A percentile compares a stretch with the other conserved stretches of the same genome.
These are phyloP conservation scores for Macrocybe gigantea DNA, from an alignment of 768 basidiomycete species.

Conservation along the genomic window DNA sequence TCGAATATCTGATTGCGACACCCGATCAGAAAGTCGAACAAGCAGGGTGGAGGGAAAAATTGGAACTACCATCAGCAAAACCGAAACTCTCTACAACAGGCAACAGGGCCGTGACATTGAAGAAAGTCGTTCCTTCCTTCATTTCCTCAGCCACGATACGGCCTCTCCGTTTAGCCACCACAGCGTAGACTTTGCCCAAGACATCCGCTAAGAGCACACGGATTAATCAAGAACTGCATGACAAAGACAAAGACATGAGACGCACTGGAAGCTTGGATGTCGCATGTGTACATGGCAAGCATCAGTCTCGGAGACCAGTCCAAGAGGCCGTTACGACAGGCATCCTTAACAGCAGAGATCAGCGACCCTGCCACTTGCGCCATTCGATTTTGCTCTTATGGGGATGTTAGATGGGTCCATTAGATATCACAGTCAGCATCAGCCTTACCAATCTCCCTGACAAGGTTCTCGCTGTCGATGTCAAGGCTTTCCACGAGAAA, in stretches of 20 bases:
- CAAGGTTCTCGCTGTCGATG: slow-evolving; percentile 52
- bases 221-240: neutral
- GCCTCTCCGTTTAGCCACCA: slow-evolving; percentile 87
- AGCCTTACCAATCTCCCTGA: slow-evolving; percentile 59
- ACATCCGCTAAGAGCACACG: slow-evolving; percentile 70
- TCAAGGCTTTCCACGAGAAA: slow-evolving; percentile 81
- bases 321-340: slow-evolving; percentile 81
- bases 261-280: slow-evolving; percentile 96
- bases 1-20: slow-evolving; percentile 67
- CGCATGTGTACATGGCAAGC: slow-evolving; percentile 98
- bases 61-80: slow-evolving; percentile 80
- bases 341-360: slow-evolving; percentile 84
- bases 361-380: slow-evolving; percentile 87
- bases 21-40: slow-evolving; percentile 5
- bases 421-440: neutral
- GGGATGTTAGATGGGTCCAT: slow-evolving; percentile 10
- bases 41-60: neutral
- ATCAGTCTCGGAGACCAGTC: slow-evolving; percentile 98
- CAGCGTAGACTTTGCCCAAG: slow-evolving; percentile 94
- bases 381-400: slow-evolving; percentile 68
- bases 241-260: slow-evolving; percentile 9
- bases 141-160: slow-evolving; percentile 95
- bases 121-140: slow-evolving; percentile 96
- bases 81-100: slow-evolving; percentile 98
- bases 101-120: slow-evolving; percentile 83